Evolutionary conservation across 1,139 yeast genomes (phyloP).

Genomic region (Yueomyces sp.): DNA sequence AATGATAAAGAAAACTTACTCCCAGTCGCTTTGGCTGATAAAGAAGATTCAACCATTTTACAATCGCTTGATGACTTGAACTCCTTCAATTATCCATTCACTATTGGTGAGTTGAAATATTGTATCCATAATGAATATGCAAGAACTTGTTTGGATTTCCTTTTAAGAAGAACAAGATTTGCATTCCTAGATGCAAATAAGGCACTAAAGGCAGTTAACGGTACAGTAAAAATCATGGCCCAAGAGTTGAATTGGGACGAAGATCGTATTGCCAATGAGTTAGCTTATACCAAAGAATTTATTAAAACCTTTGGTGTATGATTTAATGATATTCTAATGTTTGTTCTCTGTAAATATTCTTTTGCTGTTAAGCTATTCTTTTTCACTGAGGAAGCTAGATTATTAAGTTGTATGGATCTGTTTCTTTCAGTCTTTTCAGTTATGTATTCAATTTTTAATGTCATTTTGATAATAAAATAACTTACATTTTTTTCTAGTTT

Average conservation of each 20-base stretch:
- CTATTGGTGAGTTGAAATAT: conserved; percentile 83
- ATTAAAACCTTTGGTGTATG: conserved; percentile 46
- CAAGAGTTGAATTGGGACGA: conserved; percentile 65
- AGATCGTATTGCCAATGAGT: conserved; percentile 45
- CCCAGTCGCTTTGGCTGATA: conserved; percentile 49
- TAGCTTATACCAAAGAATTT: conserved; percentile 39
- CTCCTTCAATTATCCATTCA: conserved; percentile 71
- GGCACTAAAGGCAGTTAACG: conserved; percentile 70
- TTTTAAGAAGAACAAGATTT: conserved; percentile 86
- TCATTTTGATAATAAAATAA: too few species aligned
- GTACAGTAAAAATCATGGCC: conserved; percentile 78
- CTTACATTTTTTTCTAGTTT: too few species aligned
- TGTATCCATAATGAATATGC: conserved; percentile 75
- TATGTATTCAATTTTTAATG: too few species aligned
- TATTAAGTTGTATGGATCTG: too few species aligned
- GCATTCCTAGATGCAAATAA: conserved; percentile 86
- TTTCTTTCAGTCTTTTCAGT: too few species aligned
- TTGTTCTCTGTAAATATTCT: too few species aligned
- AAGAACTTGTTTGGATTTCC: conserved; percentile 78
- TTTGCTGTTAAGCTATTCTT: too few species aligned
- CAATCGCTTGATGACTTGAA: conserved; percentile 18
- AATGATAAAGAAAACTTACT: conserved; percentile 42
- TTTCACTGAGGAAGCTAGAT: too few species aligned
- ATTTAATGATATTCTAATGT: background rate
- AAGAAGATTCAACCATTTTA: conserved; percentile 16